A percentile compares a stretch with the other conserved stretches of the same genome.
Conservation (phyloP, 2,329 filamentous ascomycete genomes). For the Arthroderma sp. region DNA sequence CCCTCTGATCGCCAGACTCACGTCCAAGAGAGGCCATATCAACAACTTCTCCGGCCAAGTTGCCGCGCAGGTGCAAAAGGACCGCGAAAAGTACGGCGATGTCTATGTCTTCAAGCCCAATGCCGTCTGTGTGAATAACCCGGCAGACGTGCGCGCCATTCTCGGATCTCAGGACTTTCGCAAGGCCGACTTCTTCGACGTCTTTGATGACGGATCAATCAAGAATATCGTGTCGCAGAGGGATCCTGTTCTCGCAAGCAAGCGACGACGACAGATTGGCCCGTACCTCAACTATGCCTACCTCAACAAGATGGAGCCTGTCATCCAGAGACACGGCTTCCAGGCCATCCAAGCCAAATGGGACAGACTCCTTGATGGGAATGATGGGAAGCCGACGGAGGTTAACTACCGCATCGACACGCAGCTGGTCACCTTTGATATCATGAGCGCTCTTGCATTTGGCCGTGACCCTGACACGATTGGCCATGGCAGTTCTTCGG, state of each 20-base stretch:
- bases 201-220: constrained; percentile 1
- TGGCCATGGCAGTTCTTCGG: neutral
- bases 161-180: constrained; percentile 1
- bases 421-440: constrained; percentile 7
- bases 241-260: neutral
- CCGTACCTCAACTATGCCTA: constrained; percentile 6
- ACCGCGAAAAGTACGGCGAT: constrained; percentile 2
- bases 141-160: constrained; percentile 1
- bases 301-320: constrained; percentile 2
- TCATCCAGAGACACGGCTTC: constrained; percentile 2
- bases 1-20: constrained; percentile 1
- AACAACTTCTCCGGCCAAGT: constrained; percentile 3
- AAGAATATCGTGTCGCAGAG: constrained; percentile 3
- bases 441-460: constrained; percentile 7
- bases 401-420: constrained; percentile 7
- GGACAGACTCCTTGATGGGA: neutral
- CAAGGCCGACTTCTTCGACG: constrained; percentile 5
- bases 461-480: constrained; percentile 2
- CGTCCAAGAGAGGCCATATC: constrained; percentile 1
- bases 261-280: constrained; percentile 1
- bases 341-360: constrained; percentile 3
- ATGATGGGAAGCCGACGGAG: constrained; percentile 2
- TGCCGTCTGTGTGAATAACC: constrained; percentile 4
- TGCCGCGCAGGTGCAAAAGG: neutral
- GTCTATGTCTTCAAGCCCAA: constrained; percentile 5